These are phyloP conservation scores for Penicillium corylophilum DNA, from an alignment of 2,329 filamentous ascomycete genomes.

Conservation along the genomic window DNA sequence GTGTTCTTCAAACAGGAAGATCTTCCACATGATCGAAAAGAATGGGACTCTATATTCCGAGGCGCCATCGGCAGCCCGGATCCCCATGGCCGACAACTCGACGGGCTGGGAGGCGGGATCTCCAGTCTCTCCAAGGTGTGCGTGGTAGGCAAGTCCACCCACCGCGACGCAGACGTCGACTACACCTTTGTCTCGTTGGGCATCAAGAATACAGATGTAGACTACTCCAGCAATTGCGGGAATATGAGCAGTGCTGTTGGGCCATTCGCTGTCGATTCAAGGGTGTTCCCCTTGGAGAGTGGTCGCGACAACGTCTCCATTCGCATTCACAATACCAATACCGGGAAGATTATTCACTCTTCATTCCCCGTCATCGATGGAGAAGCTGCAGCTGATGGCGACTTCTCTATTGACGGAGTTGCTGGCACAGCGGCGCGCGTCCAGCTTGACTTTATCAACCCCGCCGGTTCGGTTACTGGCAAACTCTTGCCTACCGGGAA, in stretches of 20 bases:
- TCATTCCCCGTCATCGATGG: constrained; percentile 55
- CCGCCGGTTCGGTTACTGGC: constrained; percentile 64
- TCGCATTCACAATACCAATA: constrained; percentile 70
- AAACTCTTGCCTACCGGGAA: constrained; percentile 61
- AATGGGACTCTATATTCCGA: constrained; percentile 58
- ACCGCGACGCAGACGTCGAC: constrained; percentile 58
- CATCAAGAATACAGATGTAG: constrained; percentile 60
- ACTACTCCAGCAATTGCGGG: constrained; percentile 71
- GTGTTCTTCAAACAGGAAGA: constrained; percentile 58
- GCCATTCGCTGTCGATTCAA: constrained; percentile 61
- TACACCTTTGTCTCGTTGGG: constrained; percentile 72
- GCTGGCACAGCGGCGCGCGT: constrained; percentile 58
- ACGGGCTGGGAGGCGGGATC: constrained; percentile 69
- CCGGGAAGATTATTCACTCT: constrained; percentile 61
- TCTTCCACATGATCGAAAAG: constrained; percentile 47
- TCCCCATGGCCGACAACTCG: constrained; percentile 64
- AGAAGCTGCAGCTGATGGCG: constrained; percentile 52
- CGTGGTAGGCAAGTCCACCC: constrained; percentile 56
- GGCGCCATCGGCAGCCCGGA: constrained; percentile 66
- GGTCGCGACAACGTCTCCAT: constrained; percentile 46
- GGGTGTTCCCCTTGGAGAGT: constrained; percentile 40
- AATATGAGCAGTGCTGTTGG: constrained; percentile 70
- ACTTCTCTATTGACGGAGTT: constrained; percentile 65
- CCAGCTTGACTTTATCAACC: constrained; percentile 61
- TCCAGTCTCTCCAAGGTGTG: constrained; percentile 71